Conservation (phyloP, 2,329 filamentous ascomycete species). For the Drechslerella stenobrocha region DNA sequence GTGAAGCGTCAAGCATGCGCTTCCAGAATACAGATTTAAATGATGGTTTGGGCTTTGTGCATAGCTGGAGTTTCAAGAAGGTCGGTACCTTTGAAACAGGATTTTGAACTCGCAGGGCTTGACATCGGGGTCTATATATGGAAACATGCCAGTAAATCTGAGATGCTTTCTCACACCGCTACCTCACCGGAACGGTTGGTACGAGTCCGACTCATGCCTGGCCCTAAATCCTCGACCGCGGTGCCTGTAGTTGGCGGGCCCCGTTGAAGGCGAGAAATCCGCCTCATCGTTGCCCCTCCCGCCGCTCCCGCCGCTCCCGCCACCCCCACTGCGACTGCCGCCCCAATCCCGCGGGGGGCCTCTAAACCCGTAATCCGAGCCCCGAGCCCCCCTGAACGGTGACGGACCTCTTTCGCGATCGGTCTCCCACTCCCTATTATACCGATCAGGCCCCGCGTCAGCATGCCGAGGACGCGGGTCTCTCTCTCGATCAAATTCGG, state of each 20-base stretch:
- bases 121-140: neutral
- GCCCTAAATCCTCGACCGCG: neutral
- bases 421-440: neutral
- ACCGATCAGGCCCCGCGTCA: neutral
- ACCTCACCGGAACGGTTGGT: constrained; percentile 1
- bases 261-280: constrained; percentile 7
- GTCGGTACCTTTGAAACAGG: too few relatives aligned
- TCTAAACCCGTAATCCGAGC: constrained; percentile 11
- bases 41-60: too few relatives aligned
- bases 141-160: constrained; percentile 1
- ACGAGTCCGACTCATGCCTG: constrained; percentile 13
- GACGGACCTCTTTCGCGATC: neutral
- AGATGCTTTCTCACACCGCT: neutral
- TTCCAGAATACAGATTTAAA: too few relatives aligned
- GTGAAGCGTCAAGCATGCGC: too few relatives aligned
- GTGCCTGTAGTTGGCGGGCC: neutral
- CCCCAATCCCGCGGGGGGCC: neutral
- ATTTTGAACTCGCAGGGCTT: too few relatives aligned
- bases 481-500: neutral
- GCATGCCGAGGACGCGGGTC: neutral
- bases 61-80: too few relatives aligned
- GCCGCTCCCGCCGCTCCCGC: neutral
- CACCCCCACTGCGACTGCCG: neutral
- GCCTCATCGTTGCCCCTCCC: neutral
- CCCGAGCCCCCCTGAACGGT: neutral